A percentile compares a stretch with the other conserved stretches of the same genome.
Conservation (phyloP, 352 stramenopile genomes). For the Globisporangium canariense region DNA sequence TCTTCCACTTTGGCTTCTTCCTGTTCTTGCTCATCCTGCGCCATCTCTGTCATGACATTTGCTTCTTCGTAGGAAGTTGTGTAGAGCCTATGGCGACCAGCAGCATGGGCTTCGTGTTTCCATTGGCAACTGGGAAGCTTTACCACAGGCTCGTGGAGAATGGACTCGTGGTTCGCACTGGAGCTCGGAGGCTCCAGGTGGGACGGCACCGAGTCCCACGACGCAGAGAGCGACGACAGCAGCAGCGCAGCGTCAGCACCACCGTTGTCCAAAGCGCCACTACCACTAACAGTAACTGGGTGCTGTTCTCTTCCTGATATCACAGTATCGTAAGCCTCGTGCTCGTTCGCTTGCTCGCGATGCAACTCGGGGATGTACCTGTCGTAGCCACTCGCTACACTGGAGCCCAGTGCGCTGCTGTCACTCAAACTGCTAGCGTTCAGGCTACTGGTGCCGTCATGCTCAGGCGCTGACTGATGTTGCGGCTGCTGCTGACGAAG, state of each 20-base stretch:
- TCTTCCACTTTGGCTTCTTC: conserved; percentile 29
- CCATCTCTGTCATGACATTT: too few relatives aligned
- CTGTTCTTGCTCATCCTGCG: conserved; percentile 5
- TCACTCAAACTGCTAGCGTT: background rate
- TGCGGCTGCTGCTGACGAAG: conserved; percentile 5
- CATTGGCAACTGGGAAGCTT: background rate
- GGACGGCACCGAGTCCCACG: conserved; percentile 24
- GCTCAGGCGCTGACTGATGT: background rate
- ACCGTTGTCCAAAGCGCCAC: background rate
- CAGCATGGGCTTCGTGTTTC: background rate
- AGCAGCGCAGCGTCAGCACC: background rate
- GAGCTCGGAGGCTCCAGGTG: conserved; percentile 2
- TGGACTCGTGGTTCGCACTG: background rate
- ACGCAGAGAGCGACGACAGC: conserved; percentile 13
- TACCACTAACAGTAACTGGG: background rate
- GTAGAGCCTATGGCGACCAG: background rate
- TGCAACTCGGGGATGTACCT: conserved; percentile 1
- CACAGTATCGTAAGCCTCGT: background rate
- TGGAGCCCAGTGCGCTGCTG: background rate
- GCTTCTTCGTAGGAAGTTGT: background rate
- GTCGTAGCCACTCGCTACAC: background rate
- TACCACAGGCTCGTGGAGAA: background rate
- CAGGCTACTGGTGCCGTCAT: background rate
- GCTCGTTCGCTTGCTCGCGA: background rate
- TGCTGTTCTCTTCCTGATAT: background rate